Percentiles rank a stretch among this genome's conserved stretches.
These are phyloP conservation scores for Piedraia hortae DNA, from an alignment of 2,329 filamentous ascomycete species.

Conservation along the genomic window DNA sequence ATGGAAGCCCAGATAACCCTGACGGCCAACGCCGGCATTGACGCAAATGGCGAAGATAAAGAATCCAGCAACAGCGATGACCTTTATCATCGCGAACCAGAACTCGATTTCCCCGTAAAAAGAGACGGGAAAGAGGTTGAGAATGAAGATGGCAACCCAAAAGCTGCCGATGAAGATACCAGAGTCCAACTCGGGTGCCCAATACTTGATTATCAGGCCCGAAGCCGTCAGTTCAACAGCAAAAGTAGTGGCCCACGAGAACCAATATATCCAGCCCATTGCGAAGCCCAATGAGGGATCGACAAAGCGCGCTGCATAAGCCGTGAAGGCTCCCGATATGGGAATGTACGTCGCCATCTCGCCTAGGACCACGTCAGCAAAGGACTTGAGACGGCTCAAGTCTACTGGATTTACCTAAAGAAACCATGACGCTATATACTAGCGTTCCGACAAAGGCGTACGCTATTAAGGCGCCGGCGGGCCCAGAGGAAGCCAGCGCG, in stretches of 20 bases:
- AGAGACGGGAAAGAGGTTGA: conserved; percentile 23
- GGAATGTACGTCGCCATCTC: conserved; percentile 36
- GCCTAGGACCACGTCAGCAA: too few relatives aligned
- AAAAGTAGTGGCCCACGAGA: conserved; percentile 17
- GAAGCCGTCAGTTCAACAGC: conserved; percentile 15
- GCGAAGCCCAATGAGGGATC: conserved; percentile 20
- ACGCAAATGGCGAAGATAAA: conserved; percentile 17
- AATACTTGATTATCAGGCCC: conserved; percentile 16
- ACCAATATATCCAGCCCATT: conserved; percentile 20
- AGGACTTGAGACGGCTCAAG: too few relatives aligned
- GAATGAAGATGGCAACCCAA: conserved; percentile 14
- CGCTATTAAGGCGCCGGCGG: conserved; percentile 19
- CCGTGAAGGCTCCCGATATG: conserved; percentile 25
- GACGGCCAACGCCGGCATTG: conserved; percentile 16
- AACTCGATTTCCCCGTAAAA: conserved; percentile 28
- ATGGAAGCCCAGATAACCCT: conserved; percentile 32
- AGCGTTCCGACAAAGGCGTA: conserved; percentile 19
- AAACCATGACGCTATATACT: conserved; percentile 21
- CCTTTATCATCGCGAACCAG: conserved; percentile 25
- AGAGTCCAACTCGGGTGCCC: conserved; percentile 16
- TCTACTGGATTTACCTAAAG: too few relatives aligned
- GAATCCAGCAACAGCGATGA: conserved; percentile 23
- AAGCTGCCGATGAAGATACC: conserved; percentile 14
- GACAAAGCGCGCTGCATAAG: conserved; percentile 21
- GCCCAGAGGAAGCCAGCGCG: conserved; percentile 15